Evolutionary conservation across 345 rosid species (phyloP), one percentile per base, ranked within the genome.

Genomic region (Gossypium herbaceum): DNA sequence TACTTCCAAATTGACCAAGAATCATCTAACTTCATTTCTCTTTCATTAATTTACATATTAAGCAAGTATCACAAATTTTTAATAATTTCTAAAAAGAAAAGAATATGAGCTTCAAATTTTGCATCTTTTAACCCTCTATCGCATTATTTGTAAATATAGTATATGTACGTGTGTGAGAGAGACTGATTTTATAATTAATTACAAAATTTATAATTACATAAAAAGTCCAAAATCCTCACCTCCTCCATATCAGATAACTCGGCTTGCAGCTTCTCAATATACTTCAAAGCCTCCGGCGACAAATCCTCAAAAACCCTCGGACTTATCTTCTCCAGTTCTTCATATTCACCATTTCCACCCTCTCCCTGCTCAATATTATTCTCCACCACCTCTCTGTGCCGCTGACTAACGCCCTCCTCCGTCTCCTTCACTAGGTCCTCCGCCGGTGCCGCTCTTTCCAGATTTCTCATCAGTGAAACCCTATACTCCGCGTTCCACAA

Each of bases 401-500:
- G 58, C 11, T 7, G 47, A 24, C 45, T 70, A 52, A 4, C 65
- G 70, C 39, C 67, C 73, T 66, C 77, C 72, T 60, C 68, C 77
- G 9, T 66, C 81, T 75, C 79, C 79, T 34, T 67, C 64, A 60
- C 80, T 77, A 19, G 73, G 80, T 73, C 75, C 82, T 66, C 12
- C 39, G 3, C 85, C 68, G 76, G 82, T 50, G 22, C 39, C 2
- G 82, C 73, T 47, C 86, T 84, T 75, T 89, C 92, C 41, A 88
- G 88, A 80, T 91, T 94, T 80, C 97, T 86, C 81, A 61, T 80
- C 86, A 91, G 80, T 2, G 90, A 89, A 27, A 94, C 78, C 82
- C 97, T 86, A 72, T 94, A 94, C 86, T 94, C 97, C 17, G 97
- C 94, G 73, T 90, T 94, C 98, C 98, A 94, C 80, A 94, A 63